These are phyloP conservation scores for Pyrus betulifolia DNA, from an alignment of 306 rosid genomes.

Conservation along the genomic window DNA sequence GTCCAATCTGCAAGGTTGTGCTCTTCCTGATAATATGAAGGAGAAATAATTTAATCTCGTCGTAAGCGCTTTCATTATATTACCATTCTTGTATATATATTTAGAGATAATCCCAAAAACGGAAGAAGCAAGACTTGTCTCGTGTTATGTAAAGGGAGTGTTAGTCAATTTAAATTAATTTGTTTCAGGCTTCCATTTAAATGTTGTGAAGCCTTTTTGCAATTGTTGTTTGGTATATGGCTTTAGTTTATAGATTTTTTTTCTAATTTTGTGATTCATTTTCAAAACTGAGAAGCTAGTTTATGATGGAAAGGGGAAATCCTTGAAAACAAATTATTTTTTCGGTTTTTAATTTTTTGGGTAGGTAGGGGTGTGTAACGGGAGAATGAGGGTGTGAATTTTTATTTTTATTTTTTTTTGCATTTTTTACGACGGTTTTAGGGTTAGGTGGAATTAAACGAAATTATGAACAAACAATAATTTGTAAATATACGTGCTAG, in stretches of 20 bases:
- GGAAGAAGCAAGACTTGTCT: constrained; percentile 31
- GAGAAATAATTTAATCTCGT: constrained; percentile 31
- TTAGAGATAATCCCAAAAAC: constrained; percentile 31
- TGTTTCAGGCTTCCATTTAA: constrained; percentile 40
- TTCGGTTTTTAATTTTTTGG: neutral
- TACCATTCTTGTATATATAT: constrained; percentile 28
- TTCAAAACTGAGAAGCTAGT: neutral
- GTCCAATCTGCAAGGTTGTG: constrained; percentile 75
- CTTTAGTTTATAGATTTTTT: neutral
- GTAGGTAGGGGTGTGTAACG: no score
- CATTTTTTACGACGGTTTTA: no score
- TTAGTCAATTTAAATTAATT: constrained; percentile 32
- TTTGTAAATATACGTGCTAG: no score
- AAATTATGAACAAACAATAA: no score
- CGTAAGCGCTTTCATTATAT: neutral
- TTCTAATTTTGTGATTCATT: neutral
- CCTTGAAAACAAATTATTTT: neutral
- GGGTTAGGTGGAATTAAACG: no score
- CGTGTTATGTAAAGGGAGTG: constrained; percentile 23
- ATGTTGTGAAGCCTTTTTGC: constrained; percentile 35
- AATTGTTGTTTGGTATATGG: neutral
- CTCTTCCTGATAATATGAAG: constrained; percentile 37
- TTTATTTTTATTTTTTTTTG: no score
- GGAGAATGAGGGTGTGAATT: no score
- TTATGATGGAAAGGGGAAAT: neutral